A percentile compares a stretch with the other conserved stretches of the same genome.
Conservation (phyloP, 257 asterid genomes). For the Oldenlandia corymbosa region DNA sequence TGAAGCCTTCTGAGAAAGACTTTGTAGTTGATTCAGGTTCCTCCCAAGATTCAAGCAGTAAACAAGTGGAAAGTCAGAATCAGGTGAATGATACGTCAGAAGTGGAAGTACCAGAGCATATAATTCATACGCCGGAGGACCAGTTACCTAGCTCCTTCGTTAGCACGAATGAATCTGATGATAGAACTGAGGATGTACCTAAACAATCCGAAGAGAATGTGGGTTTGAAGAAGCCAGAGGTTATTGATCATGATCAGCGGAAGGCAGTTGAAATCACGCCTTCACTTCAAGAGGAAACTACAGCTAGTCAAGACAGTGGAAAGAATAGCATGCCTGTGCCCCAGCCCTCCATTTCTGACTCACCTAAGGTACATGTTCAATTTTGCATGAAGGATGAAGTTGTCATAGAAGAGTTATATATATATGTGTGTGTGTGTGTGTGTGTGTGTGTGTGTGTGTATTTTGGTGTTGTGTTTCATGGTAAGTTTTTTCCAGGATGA, state of each 20-base stretch:
- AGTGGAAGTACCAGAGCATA: slow-evolving; percentile 28
- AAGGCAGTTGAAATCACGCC: slow-evolving; percentile 36
- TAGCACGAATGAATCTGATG: slow-evolving; percentile 37
- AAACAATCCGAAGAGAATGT: slow-evolving; percentile 41
- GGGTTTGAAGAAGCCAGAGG: slow-evolving; percentile 34
- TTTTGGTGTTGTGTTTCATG: slow-evolving; percentile 26
- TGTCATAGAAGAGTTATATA: slow-evolving; percentile 3
- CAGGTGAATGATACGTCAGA: slow-evolving; percentile 35
- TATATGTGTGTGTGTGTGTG: no score
- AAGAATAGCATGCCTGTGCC: slow-evolving; percentile 25
- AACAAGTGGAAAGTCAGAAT: slow-evolving; percentile 33
- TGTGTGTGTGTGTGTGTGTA: no score
- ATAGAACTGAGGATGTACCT: slow-evolving; percentile 21
- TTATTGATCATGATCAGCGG: slow-evolving; percentile 35
- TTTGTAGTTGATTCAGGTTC: slow-evolving; percentile 31
- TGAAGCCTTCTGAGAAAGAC: slow-evolving; percentile 37
- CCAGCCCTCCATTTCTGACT: slow-evolving; percentile 29
- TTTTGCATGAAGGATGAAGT: slow-evolving; percentile 17
- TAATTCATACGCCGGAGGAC: slow-evolving; percentile 27
- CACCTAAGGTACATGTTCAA: slow-evolving; percentile 41
- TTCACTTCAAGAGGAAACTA: slow-evolving; percentile 24
- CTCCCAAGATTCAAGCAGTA: slow-evolving; percentile 32
- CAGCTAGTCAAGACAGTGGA: slow-evolving; percentile 38
- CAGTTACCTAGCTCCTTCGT: slow-evolving; percentile 32
- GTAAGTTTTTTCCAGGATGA: slow-evolving; percentile 46